Percentiles rank a stretch among this genome's conserved stretches.
These are phyloP conservation scores for Eucalyptus decipiens DNA, from an alignment of 345 rosid species.

Conservation along the genomic window DNA sequence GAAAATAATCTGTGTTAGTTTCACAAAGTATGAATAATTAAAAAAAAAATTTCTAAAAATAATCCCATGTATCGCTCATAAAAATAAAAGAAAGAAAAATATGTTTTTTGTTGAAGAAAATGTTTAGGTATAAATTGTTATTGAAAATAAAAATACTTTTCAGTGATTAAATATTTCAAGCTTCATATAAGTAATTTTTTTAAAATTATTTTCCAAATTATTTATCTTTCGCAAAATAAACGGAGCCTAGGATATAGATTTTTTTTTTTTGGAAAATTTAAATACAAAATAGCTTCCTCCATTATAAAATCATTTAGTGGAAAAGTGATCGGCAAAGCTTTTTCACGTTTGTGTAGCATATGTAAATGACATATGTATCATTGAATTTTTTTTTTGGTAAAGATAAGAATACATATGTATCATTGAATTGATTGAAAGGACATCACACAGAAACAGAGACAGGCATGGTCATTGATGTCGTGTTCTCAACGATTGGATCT, in stretches of 20 bases:
- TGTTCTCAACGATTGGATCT: not conserved
- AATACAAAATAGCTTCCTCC: not conserved
- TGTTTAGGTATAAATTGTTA: not conserved
- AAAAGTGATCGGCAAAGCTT: not conserved
- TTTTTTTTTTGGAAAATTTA: too few species aligned
- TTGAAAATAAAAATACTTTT: not conserved
- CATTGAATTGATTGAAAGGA: not conserved
- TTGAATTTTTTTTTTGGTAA: too few species aligned
- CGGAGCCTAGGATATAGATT: too few species aligned
- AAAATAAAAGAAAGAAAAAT: too few species aligned
- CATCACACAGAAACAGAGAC: not conserved
- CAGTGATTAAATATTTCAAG: too few species aligned
- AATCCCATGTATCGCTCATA: rapidly evolving
- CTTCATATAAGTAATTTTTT: too few species aligned
- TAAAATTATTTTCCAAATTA: too few species aligned
- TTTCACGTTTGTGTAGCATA: not conserved
- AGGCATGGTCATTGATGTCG: not conserved
- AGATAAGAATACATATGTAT: too few species aligned
- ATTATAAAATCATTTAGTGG: not conserved
- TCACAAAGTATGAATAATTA: not conserved
- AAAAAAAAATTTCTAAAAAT: too few species aligned
- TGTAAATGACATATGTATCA: not conserved
- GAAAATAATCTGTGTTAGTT: not conserved
- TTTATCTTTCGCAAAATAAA: too few species aligned
- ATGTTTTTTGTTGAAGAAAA: too few species aligned